Base-by-base conservation (phyloP, 768 basidiomycete genomes). In the Collybia sordida region DNA sequence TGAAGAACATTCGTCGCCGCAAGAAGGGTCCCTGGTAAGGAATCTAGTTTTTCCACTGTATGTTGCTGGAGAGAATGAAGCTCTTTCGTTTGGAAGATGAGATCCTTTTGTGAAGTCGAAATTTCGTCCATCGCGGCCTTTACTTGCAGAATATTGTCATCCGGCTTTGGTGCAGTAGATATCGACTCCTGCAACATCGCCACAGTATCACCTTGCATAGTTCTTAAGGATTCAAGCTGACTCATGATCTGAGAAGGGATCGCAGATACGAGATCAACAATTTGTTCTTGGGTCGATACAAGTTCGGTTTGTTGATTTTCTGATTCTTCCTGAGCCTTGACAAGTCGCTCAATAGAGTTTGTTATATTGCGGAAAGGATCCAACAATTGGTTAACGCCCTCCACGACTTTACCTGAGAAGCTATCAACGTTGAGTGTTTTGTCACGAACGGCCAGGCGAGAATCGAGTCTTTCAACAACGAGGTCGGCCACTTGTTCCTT, bases 401-500 rank as follows among this genome's bases (percentile, higher is more conserved):
- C 83, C 1, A 72, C 65, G 5, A 92, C 74, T 55, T 74, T 85
- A 22, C 66, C 62, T 1, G 80, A 73, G 39, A 90, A 64, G 3
- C 69, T 66, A 34, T 90, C 86, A 15, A 82, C 68, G 57, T 81
- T 87, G 58, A 87, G 79, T 5, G 78, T 64, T 60, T 85, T 83
- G 64, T 93, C 90, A 7, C 90, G 79, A 22, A 90, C 84, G 31
- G 88, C 80, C 42, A 93, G 75, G 17, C 90, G 82, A 9, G 90
- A 86, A 58, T 92, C 88, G 9, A 93, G 74, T 22, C 91, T 82
- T 62, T 91, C 91, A 6, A 93, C 88, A 1, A 93, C 91, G 23
- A 93, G 79, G 62, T 92, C 91, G 2, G 91, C 88, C 0, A 93
- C 90, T 59, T 90, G 88, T 60, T 93, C 91, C 72, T 90, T 91